Base-by-base conservation (phyloP, 2,329 filamentous ascomycete genomes). In the Talaromyces sp. region DNA sequence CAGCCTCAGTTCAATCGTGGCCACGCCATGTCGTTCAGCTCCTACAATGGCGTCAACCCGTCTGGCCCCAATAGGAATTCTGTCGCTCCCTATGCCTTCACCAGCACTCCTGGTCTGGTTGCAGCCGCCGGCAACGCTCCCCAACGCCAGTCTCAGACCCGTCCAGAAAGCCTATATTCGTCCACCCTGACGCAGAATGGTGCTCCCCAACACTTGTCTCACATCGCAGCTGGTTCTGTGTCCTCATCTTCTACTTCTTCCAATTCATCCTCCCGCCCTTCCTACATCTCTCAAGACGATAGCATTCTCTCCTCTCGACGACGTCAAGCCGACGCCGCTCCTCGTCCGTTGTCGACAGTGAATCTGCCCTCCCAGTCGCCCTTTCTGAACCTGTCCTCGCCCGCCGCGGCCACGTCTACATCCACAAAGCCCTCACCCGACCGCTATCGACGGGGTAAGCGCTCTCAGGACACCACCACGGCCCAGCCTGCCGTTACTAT, bases 21-120 rank as follows among this genome's bases (percentile, higher is more conserved):
- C 63, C 67, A 74, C 62, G 70, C 70, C 63, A 73, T 77, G 71
- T 75, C 77, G 60, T 76, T 76, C 67, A 73, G 73, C 57, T 78
- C 79, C 69, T 77, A 76, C 65, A 72, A 73, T 57, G 68, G 71
- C 42, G 70, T 72, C 63, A 55, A 44, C 56, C 72, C 70, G 61
- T 71, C 70, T 49, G 72, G 75, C 57, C 83, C 79, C 74, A 72
- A 79, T 80, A 69, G 79, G 80, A 71, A 81, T 73, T 85, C 88
- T 15, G 85, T 91, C 64, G 88, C 91, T 71, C 89, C 89, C 9
- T 93, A 92, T 76, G 88, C 89, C 49, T 92, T 92, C 71, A 89
- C 85, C 2, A 83, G 81, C 68, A 88, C 88, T n/a, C 88, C 89
- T 27, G 87, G 82, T 65, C 76, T 91, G 67, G 82, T 84, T 63